Evolutionary conservation across 495 filamentous ascomycete species (phyloP), one percentile per base, ranked within the genome.

Genomic region (Clohesyomyces aquaticus): DNA sequence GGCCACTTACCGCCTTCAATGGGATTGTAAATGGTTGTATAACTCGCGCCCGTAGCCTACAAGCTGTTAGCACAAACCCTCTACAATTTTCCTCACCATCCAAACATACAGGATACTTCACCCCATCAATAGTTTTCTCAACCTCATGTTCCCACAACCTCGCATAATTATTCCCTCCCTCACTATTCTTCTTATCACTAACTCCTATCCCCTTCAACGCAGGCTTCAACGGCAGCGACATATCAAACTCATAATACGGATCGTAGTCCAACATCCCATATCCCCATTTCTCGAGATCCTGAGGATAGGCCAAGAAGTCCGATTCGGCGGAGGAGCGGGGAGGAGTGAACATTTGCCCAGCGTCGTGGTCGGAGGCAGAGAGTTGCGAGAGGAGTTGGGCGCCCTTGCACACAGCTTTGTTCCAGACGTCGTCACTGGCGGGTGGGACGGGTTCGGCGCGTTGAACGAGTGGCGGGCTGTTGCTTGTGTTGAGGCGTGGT

Each of bases 341-440:
- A 4, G 12, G 18, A 2, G 2, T 42, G 12, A 25, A 19, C 18
- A 61, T 19, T 42, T 41, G 11, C 1, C 58, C 58, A 25, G 58
- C 58, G 8, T 51, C 47, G 4, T 26, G 8, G 23, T 61, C 58
- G 14, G 3, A 23, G 1, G 27, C 18, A 11, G 27, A 6, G 46
- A 61, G 51, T 29, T 21, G 11, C 26, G 12, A 3, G 6, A 61
- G 8, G 2, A 53, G 27, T 14, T 3, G 8, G 10, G 16, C 2
- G 16, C 59, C 47, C 26, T 61, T 54, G 38, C 35, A 57, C 4
- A 46, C 54, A 16, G n/a, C 19, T 18, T 57, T 19, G 11, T 57
- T 41, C 52, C 52, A 55, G 16, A 8, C 43, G 19, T 23, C 21
- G 43, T 47, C 35, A n/a, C 32, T 38, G 32, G 14, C 6, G 32